Base-by-base conservation (phyloP, 2,329 filamentous ascomycete species). In the Aureobasidium sp. region DNA sequence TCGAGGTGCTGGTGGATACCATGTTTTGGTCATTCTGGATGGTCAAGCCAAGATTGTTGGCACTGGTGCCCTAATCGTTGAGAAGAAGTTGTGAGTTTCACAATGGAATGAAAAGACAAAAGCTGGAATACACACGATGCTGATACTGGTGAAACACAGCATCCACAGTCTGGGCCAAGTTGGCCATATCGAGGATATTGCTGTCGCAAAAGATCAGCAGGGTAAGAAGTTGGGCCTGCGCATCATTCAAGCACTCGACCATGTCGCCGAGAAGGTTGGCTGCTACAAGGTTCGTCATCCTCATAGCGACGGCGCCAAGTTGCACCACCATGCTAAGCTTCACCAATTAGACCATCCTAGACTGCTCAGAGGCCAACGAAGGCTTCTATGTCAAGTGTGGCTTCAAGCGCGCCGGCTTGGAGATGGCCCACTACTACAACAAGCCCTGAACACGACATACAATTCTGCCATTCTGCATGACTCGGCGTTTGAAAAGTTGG, bases 351-450 rank as follows among this genome's bases (percentile, higher is more conserved):
- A 90, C 84, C 60, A 97, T 98, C 62, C 80, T 97, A 59, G 91
- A 97, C 71, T 98, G 93, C 76, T 94, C 87, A 60, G 91, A 96
- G 71, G 82, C 86, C 62, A 98, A 97, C 69, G 90, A 95, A 71
- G 91, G 90, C 19, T 97, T 98, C 76, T 98, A 98, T 70, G 79
- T 95, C 70, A 97, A 97, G 79, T 97, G 93, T 71, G 91, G 91
- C 55, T 97, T 95, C 71, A 86, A 89, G 72, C 78, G 89, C 57
- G 91, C 90, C 24, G 93, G 93, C 14, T 74, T 96, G 54, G 88
- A 98, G 73, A 97, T 98, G 93, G 90, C 91, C 38, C 89, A 95
- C 75, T 95, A 95, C 72, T 93, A 94, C 54, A 48, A 55, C 25
- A 51, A 41, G 38, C n/a, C 48, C 16, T 51, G 22, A 51, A 17